Conservation (phyloP, 2,329 filamentous ascomycete genomes). For the Aspergillus sp. region DNA sequence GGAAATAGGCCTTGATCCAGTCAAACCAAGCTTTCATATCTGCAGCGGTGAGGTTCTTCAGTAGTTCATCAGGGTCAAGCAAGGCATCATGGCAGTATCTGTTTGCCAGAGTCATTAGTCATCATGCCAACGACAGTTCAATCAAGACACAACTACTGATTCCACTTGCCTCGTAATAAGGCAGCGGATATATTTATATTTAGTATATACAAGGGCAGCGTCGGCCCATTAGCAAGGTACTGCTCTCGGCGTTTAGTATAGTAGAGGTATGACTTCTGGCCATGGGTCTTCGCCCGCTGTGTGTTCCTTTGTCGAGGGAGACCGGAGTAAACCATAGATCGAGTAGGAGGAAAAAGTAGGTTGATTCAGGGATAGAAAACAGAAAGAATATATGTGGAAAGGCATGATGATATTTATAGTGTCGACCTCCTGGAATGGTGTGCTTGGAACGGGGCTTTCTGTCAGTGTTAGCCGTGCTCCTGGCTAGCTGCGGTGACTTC, state of each 20-base stretch:
- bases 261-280: conserved; percentile 15
- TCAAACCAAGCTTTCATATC: conserved; percentile 21
- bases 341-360: background rate
- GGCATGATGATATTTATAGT: background rate
- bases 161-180: conserved; percentile 17
- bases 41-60: conserved; percentile 12
- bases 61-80: conserved; percentile 10
- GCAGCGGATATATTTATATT: conserved; percentile 17
- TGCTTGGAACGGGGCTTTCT: background rate
- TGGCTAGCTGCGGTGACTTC: background rate
- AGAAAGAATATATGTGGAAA: background rate
- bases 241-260: conserved; percentile 13
- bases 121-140: background rate
- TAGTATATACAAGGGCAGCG: conserved; percentile 12
- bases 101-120: background rate
- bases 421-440: background rate
- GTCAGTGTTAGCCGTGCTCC: background rate
- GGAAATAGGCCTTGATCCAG: conserved; percentile 19
- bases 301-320: conserved; percentile 12
- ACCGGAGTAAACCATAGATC: conserved; percentile 12
- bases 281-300: conserved; percentile 5
- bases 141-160: conserved; percentile 8
- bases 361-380: background rate
- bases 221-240: conserved; percentile 13
- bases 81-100: conserved; percentile 16